Conservation (phyloP, 352 stramenopile genomes). For the Globisporangium rhizosaccharum region DNA sequence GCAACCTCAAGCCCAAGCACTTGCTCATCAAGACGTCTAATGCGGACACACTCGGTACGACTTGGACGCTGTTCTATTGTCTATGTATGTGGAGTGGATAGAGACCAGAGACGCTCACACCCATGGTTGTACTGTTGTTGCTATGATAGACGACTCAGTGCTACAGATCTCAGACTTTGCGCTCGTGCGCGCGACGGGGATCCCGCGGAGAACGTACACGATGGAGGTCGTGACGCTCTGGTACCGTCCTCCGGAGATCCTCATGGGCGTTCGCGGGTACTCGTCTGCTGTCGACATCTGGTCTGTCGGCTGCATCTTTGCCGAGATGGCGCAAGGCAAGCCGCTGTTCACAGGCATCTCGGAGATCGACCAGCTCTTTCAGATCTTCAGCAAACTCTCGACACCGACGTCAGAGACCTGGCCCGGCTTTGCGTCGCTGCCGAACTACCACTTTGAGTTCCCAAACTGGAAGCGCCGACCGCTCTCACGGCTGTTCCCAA, state of each 20-base stretch:
- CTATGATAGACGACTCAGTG: conserved; percentile 42
- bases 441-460: conserved; percentile 94
- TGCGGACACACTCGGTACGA: conserved; percentile 49
- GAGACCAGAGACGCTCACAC: neutral
- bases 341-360: conserved; percentile 79
- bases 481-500: conserved; percentile 62
- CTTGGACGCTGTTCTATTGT: neutral
- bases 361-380: conserved; percentile 83
- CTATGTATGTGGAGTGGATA: neutral
- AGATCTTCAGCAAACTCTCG: conserved; percentile 92
- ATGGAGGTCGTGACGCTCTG: conserved; percentile 90
- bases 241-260: conserved; percentile 87
- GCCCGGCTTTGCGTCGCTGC: conserved; percentile 95
- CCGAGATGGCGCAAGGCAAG: conserved; percentile 91
- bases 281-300: conserved; percentile 90
- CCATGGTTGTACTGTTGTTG: neutral
- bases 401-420: conserved; percentile 96
- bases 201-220: conserved; percentile 86
- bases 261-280: conserved; percentile 86
- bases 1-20: conserved; percentile 90
- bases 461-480: conserved; percentile 71
- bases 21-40: conserved; percentile 78
- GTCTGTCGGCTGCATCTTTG: conserved; percentile 97
- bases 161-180: conserved; percentile 88
- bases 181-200: conserved; percentile 80